These are phyloP conservation scores for Zygosaccharomyces pseudorouxii DNA, from an alignment of 805 yeast species.

Conservation along the genomic window DNA sequence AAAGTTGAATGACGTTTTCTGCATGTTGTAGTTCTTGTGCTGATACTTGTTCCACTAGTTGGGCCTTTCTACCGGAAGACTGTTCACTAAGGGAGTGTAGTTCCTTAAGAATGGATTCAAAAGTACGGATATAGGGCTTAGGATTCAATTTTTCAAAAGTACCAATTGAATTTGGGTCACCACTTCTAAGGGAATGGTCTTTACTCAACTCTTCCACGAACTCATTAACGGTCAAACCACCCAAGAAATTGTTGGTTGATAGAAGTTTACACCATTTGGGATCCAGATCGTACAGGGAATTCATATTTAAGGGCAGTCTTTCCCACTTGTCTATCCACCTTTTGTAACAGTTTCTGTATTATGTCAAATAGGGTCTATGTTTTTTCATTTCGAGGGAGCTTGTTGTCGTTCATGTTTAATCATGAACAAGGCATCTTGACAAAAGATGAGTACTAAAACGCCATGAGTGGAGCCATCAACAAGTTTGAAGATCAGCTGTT, in stretches of 20 bases:
- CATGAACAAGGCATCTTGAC: neutral
- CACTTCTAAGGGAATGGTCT: conserved; percentile 41
- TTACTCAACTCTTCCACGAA: conserved; percentile 76
- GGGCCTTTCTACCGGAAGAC: conserved; percentile 45
- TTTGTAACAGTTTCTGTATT: neutral
- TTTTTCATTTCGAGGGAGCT: neutral
- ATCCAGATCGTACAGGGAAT: conserved; percentile 54
- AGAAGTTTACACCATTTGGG: conserved; percentile 55
- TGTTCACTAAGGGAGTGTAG: conserved; percentile 57
- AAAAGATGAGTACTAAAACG: neutral
- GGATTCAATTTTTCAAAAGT: conserved; percentile 57
- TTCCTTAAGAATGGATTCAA: conserved; percentile 78
- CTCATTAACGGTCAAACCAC: conserved; percentile 68
- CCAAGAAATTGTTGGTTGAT: conserved; percentile 58
- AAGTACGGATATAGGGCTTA: conserved; percentile 88
- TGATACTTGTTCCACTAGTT: conserved; percentile 54
- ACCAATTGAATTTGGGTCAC: conserved; percentile 8
- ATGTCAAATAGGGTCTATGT: neutral
- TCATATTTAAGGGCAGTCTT: conserved; percentile 29
- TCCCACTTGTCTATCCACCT: neutral
- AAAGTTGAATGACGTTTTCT: conserved; percentile 49
- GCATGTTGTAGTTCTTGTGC: conserved; percentile 64
- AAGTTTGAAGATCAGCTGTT: conserved; percentile 6
- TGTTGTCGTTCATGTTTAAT: neutral
- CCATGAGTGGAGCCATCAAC: conserved; percentile 3